Evolutionary conservation across 2,329 filamentous ascomycete species (phyloP).

Genomic region (Nemania sp.): DNA sequence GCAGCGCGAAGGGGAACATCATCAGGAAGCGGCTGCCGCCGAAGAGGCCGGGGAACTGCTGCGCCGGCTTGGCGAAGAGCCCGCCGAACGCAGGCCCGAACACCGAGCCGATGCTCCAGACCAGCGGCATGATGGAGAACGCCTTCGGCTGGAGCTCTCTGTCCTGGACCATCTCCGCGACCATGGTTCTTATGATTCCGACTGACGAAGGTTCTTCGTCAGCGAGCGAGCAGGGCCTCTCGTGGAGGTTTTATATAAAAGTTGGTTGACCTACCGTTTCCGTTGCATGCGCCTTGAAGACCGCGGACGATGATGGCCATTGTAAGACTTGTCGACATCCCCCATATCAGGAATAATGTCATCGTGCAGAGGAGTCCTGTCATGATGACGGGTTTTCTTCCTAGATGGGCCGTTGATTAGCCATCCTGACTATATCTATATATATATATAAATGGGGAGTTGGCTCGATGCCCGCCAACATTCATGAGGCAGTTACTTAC

Average conservation of each 20-base stretch:
- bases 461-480: neutral
- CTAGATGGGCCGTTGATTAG: neutral
- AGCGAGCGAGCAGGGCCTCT: constrained; percentile 33
- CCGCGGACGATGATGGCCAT: constrained; percentile 81
- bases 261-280: constrained; percentile 63
- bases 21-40: constrained; percentile 69
- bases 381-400: constrained; percentile 79
- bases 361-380: constrained; percentile 77
- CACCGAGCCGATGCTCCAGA: constrained; percentile 84
- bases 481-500: constrained; percentile 7
- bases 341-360: constrained; percentile 79
- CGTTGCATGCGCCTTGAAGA: constrained; percentile 82
- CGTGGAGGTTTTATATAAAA: neutral
- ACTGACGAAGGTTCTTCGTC: constrained; percentile 55
- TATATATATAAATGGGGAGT: too few relatives aligned
- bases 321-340: constrained; percentile 75
- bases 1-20: constrained; percentile 79
- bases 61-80: constrained; percentile 78
- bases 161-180: constrained; percentile 89
- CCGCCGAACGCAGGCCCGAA: constrained; percentile 89
- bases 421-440: neutral
- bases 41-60: constrained; percentile 74
- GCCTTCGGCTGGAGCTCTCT: constrained; percentile 84
- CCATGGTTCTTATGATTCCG: constrained; percentile 90
- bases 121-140: constrained; percentile 91